Conservation (phyloP, 129 eudicot species). For the Tanacetum coccineum region DNA sequence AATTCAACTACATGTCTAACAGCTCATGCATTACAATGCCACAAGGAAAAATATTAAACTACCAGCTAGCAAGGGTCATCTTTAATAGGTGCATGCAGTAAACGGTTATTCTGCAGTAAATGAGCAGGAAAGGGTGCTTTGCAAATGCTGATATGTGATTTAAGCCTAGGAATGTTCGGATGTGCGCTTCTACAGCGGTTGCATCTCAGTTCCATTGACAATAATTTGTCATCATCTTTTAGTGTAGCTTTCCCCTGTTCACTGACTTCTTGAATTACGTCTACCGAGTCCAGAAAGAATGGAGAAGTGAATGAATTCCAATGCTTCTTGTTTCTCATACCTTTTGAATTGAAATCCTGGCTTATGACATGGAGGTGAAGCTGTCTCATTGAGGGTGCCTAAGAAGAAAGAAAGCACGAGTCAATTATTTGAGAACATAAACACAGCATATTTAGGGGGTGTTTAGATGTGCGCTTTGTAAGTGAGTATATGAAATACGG, state of each 20-base stretch:
- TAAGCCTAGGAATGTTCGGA: conserved; percentile 87
- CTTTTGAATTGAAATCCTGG: conserved; percentile 83
- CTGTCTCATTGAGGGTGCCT: conserved; percentile 98
- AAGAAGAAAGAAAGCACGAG: conserved; percentile 17
- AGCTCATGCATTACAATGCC: not conserved
- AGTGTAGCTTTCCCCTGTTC: conserved; percentile 48
- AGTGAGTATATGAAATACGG: no score
- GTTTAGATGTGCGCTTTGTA: no score
- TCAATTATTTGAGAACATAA: not conserved
- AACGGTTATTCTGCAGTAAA: conserved; percentile 56
- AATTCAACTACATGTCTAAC: no score
- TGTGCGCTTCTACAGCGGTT: conserved; percentile 88
- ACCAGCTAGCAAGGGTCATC: conserved; percentile 4
- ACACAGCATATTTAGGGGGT: not conserved
- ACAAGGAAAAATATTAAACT: not conserved
- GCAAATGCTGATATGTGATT: conserved; percentile 70
- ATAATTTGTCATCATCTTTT: conserved; percentile 44
- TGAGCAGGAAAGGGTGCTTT: conserved; percentile 56
- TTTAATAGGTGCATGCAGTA: conserved; percentile 32
- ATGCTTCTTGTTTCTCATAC: conserved; percentile 88
- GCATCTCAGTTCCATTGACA: conserved; percentile 84
- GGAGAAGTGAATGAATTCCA: conserved; percentile 88
- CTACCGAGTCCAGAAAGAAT: conserved; percentile 78
- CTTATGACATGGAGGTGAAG: conserved; percentile 96
- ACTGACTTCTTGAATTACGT: conserved; percentile 65